These are phyloP conservation scores for Rhynchospora pubera DNA, from an alignment of 176 grass and related monocot genomes.

Conservation along the genomic window DNA sequence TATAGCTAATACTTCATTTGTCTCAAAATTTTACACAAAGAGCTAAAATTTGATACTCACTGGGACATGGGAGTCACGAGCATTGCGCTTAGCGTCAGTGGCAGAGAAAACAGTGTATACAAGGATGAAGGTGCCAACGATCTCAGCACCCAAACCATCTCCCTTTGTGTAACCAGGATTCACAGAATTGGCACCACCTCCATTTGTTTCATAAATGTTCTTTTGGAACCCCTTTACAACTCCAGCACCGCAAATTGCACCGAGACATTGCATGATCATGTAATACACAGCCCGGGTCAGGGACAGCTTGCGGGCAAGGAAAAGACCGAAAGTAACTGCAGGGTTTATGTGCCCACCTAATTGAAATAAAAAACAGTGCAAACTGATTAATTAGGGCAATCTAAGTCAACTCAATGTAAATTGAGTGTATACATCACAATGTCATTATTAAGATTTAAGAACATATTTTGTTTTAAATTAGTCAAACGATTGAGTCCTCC, in stretches of 20 bases:
- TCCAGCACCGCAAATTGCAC: conserved; percentile 48
- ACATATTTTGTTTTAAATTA: no score
- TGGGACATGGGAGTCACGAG: conserved; percentile 46
- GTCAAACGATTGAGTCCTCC: no score
- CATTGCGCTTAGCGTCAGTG: conserved; percentile 43
- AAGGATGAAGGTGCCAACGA: conserved; percentile 47
- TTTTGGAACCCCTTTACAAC: conserved; percentile 48
- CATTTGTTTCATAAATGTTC: conserved; percentile 30
- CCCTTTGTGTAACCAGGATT: conserved; percentile 42
- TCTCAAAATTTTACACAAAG: not conserved
- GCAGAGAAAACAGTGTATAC: conserved; percentile 48
- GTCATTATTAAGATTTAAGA: no score
- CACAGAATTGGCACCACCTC: conserved; percentile 40
- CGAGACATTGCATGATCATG: conserved; percentile 58
- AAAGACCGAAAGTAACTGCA: conserved; percentile 42
- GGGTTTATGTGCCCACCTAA: conserved; percentile 55
- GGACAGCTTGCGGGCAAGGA: conserved; percentile 45
- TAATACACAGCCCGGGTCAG: conserved; percentile 38
- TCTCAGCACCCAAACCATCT: conserved; percentile 47
- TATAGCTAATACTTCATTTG: not conserved
- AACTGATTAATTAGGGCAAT: not conserved
- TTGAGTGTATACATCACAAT: not conserved
- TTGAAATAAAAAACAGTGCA: not conserved
- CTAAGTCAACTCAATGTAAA: not conserved
- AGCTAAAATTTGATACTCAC: conserved; percentile 16